Base-by-base conservation (phyloP, 2,329 filamentous ascomycete genomes). In the Hypoxylon sp. region DNA sequence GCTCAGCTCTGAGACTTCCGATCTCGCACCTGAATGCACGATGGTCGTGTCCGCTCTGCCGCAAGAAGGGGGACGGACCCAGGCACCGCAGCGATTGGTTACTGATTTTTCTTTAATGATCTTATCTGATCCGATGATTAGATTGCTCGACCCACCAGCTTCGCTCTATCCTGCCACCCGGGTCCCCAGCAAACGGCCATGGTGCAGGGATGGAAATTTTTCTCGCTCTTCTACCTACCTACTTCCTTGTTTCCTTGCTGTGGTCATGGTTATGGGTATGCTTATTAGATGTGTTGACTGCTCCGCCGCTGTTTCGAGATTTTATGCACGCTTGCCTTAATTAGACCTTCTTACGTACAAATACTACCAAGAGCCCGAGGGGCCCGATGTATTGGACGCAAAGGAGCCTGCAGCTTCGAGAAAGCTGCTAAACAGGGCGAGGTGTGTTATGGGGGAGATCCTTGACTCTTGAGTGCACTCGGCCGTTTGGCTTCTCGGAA, bases 101-200 rank as follows among this genome's bases (percentile, higher is more conserved):
- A 54, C 60, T 60, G 64, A 31, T 61, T 50, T 67, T 73, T 57
- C 33, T 60, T 56, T 51, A 55, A 46, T 68, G 73, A 77, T 77
- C 76, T 77, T 76, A 77, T 77, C 76, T 72, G 76, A 77, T 77
- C 75, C 73, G 73, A 61, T 74, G 75, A 77, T 77, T 75, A 76
- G 73, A 77, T 77, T 70, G 40, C 42, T 49, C 17, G 71, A 67
- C 68, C 75, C 73, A 73, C 72, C 31, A 27, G n/a, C 46, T 22
- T 2, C 22, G 33, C 40, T 37, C 25, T 22, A 20, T 14, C 22
- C 40, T 30, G n/a, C 17, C 8, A 51, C 17, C 17, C 50, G 20
- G 58, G 56, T 40, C 25, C 42, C 64, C 46, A 63, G 37, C 55
- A 50, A 57, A 46, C 37, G 11, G 20, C 55, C 67, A 67, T 58